Base-by-base conservation (phyloP, 495 filamentous ascomycete genomes). In the Xylaria cubensis region DNA sequence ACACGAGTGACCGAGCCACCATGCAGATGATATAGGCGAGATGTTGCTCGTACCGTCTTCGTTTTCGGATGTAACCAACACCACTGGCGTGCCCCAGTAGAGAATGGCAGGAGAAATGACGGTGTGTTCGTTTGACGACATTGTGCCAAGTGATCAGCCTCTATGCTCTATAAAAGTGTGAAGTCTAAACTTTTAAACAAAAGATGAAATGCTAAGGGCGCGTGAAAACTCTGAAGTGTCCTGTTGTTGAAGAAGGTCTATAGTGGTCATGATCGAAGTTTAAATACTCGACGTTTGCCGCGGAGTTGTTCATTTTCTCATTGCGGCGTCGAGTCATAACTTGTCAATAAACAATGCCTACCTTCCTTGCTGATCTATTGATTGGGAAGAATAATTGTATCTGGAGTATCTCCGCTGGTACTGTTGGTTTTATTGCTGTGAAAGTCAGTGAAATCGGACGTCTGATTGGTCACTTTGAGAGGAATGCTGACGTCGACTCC, bases 31-130 rank as follows among this genome's bases (percentile, higher is more conserved):
- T 67, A 85, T 84, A 10, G 82, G 80, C 9, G 72, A 75, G 50
- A 86, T 82, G 71, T 85, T 85, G 72, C 74, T 71, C 21, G 82
- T 81, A 4, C 78, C 77, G 71, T 85, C 82, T 75, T 78, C 78
- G 70, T 86, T 86, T 58, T 80, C 73, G 48, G 83, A 83, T 19
- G 83, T 79, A 36, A 85, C 76, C 26, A 86, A 69, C 41, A 85
- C 80, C 41, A 84, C 80, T 24, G 83, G 82, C 2, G 82, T 86
- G 65, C 83, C 84, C 83, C 79, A 81, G 78, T 85, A 86, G 67
- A 83, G 69, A 42, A 85, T 85, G n/a, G 83, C 82, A 1, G 84
- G 84, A 46, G 79, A 77, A 72, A 86, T 84, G 58, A 80, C 74
- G 21, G 69, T 71, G 71, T 83, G 81, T 55, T 73, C 64, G 44